Evolutionary conservation across 352 stramenopile genomes (phyloP), one percentile per base, ranked within the genome.

Genomic region (Phytopythium kandeliae): DNA sequence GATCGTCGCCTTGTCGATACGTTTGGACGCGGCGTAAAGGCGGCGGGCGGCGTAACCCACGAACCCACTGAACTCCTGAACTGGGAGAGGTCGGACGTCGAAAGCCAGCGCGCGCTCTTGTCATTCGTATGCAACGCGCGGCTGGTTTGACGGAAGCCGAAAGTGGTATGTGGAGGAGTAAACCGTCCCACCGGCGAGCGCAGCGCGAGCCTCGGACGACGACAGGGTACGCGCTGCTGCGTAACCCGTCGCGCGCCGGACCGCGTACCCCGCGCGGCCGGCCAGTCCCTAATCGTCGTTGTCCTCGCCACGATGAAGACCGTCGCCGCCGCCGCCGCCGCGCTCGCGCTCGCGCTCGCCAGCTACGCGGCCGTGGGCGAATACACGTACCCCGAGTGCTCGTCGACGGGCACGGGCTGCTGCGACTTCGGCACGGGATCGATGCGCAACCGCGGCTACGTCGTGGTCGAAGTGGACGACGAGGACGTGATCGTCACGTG

Each of bases 401-500:
- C 55, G 16, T 45, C 31, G 2, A 60, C 63, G 34, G 73, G 57
- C 35, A 65, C 65, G 31, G 71, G 67, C 51, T 87, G 78, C 63
- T 89, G 75, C 57, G 48, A 60, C 31, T 82, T 84, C 33, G 71
- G 69, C 53, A 69, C 55, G 31, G 65, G 64, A 21, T 67, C 56
- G 35, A 89, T 89, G 78, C 66, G 60, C 40, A 72, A 75, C 56
- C 78, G 63, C 26, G 78, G 78, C 26, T 86, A 84, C 62, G 57
- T 82, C 12, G 69, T 87, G 28, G 53, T 82, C 35, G 48, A 53
- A 34, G 26, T 85, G 37, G 55, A 71, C 40, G 67, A 68, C 12
- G 63, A 67, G 33, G 71, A 74, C 48, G 76, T 78, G 49, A 73
- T 83, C 44, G 69, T 89, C 60, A 89, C 78, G 26, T 89, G 78